Percentiles rank a stretch among this genome's conserved stretches.
These are phyloP conservation scores for Rhodotorula taiwanensis DNA, from an alignment of 768 basidiomycete genomes.

Conservation along the genomic window DNA sequence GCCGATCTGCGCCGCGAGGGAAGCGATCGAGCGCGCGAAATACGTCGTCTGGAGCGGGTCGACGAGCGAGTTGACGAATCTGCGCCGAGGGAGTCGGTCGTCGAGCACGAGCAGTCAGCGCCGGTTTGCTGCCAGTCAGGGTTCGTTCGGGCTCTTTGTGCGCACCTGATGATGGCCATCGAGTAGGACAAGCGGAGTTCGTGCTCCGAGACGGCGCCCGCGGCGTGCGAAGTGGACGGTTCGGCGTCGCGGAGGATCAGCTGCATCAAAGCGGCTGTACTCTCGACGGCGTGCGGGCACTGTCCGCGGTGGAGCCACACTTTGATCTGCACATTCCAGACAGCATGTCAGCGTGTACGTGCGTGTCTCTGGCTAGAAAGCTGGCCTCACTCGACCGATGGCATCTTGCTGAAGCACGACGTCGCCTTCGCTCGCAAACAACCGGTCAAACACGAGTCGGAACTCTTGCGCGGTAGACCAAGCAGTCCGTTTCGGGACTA, in stretches of 20 bases:
- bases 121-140: background rate
- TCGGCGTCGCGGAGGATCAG: slow-evolving; percentile 30
- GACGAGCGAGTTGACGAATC: slow-evolving; percentile 89
- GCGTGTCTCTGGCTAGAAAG: background rate
- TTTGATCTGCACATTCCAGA: slow-evolving; percentile 13
- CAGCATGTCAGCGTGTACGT: no score
- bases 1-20: slow-evolving; percentile 76
- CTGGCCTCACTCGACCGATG: slow-evolving; percentile 28
- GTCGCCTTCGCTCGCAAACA: slow-evolving; percentile 56
- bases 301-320: slow-evolving; percentile 36
- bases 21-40: slow-evolving; percentile 83
- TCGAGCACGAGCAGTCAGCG: background rate
- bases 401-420: slow-evolving; percentile 60
- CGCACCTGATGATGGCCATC: slow-evolving; percentile 39
- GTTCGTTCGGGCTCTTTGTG: no score
- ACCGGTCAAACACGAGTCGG: slow-evolving; percentile 64
- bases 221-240: slow-evolving; percentile 1
- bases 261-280: slow-evolving; percentile 34
- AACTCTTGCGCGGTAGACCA: slow-evolving; percentile 66
- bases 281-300: slow-evolving; percentile 39
- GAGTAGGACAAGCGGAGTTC: slow-evolving; percentile 36
- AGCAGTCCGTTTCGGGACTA: slow-evolving; percentile 63
- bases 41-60: slow-evolving; percentile 84
- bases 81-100: slow-evolving; percentile 50
- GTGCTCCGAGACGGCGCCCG: background rate